A percentile compares a stretch with the other conserved stretches of the same genome.
phyloP scores from a whole-genome alignment of 768 basidiomycete species.

The Psilocybe tampanensis region DNA sequence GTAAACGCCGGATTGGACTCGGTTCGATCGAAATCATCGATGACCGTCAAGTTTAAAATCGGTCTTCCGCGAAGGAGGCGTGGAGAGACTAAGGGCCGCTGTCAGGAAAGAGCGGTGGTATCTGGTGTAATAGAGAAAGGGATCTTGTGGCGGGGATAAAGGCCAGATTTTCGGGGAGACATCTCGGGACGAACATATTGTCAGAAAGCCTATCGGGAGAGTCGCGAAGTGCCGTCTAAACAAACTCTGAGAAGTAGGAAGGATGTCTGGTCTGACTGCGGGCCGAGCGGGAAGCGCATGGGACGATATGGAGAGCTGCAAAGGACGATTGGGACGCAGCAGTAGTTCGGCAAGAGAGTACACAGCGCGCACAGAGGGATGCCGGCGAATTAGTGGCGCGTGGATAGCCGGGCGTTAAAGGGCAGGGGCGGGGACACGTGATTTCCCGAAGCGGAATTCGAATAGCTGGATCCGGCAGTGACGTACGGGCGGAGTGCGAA shows the following conservation, averaged over 20 bases:
- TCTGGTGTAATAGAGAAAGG: background rate
- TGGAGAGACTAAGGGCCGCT: constrained; percentile 4
- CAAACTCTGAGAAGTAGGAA: constrained; percentile 17
- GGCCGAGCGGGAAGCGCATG: constrained; percentile 14
- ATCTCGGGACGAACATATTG: background rate
- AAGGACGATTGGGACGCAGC: constrained; percentile 12
- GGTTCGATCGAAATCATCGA: constrained; percentile 1
- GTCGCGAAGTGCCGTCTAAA: constrained; percentile 10
- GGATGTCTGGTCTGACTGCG: constrained; percentile 13
- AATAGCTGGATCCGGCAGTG: constrained; percentile 34
- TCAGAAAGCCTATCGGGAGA: background rate
- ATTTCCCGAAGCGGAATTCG: constrained; percentile 27
- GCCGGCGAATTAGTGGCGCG: constrained; percentile 15
- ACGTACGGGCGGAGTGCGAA: constrained; percentile 34
- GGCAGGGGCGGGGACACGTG: constrained; percentile 1
- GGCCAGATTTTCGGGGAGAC: constrained; percentile 5
- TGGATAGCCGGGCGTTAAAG: constrained; percentile 14
- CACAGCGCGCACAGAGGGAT: background rate
- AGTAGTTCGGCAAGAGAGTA: background rate
- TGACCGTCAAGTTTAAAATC: constrained; percentile 8
- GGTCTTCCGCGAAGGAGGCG: constrained; percentile 12
- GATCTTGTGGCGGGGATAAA: constrained; percentile 1
- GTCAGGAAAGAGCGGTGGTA: constrained; percentile 7
- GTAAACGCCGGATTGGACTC: constrained; percentile 13
- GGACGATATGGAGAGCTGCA: background rate